These are phyloP conservation scores for Taiwanofungus camphoratus DNA, from an alignment of 1,284 basidiomycete genomes.

Conservation along the genomic window DNA sequence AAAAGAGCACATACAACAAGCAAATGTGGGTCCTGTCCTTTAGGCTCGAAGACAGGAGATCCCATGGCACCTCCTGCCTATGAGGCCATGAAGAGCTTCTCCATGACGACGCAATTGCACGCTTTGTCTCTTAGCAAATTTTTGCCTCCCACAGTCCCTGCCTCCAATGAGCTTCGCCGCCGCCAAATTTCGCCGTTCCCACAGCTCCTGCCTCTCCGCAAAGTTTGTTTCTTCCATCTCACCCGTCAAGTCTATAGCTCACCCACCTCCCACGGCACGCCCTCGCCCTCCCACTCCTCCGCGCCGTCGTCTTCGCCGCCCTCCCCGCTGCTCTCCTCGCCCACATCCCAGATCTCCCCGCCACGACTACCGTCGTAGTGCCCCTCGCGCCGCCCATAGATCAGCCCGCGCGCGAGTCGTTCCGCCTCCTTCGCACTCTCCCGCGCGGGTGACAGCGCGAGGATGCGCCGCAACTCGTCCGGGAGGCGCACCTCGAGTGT, in stretches of 20 bases:
- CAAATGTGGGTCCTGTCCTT: too few species aligned
- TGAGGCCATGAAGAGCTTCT: too few species aligned
- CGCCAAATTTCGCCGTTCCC: too few species aligned
- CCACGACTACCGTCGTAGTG: conserved; percentile 59
- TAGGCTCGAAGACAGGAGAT: too few species aligned
- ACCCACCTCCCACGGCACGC: conserved; percentile 71
- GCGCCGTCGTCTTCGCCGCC: conserved; percentile 43
- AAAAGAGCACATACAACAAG: too few species aligned
- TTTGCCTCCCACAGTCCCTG: too few species aligned
- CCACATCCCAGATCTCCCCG: conserved; percentile 71
- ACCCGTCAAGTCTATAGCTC: conserved; percentile 62
- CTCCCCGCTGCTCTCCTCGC: conserved; percentile 36
- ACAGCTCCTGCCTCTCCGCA: too few species aligned
- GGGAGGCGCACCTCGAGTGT: conserved; percentile 56
- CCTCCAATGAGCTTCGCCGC: too few species aligned
- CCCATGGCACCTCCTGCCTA: too few species aligned
- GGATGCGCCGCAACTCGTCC: conserved; percentile 54
- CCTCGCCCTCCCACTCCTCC: conserved; percentile 81
- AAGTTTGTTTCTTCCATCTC: too few species aligned
- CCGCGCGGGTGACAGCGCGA: conserved; percentile 47
- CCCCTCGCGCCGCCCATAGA: conserved; percentile 50
- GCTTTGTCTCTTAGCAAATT: too few species aligned
- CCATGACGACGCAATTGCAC: too few species aligned
- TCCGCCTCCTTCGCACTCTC: conserved; percentile 42
- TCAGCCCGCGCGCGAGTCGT: conserved; percentile 47